Evolutionary conservation across 768 basidiomycete species (phyloP), one percentile per base, ranked within the genome.

Genomic region (Crepidotus variabilis): DNA sequence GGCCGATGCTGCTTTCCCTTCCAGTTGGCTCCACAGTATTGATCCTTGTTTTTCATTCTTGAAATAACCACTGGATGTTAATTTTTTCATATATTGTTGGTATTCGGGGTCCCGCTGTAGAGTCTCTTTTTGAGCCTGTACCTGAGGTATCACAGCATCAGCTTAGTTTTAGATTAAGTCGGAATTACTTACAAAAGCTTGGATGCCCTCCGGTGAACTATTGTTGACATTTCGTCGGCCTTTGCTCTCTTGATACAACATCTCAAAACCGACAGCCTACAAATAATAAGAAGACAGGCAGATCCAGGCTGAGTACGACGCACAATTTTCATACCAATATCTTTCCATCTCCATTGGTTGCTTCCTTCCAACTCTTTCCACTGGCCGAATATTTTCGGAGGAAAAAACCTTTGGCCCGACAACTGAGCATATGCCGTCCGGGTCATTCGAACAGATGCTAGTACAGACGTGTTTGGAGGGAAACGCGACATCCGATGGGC

Each of bases 241-340:
- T 69, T 89, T 87, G 57, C 83, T 88, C 67, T 94, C 94, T 67
- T 90, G 87, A 67, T 90, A 98, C 39, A 97, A 79, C 80, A 98
- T 99, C 74, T 99, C 97, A 59, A 98, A 98, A 1, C 97, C 97
- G 60, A 92, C 92, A 1, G 94, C 87, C 88, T 95, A 65, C 52
- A 49, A 64, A 23, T 51, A 50, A 20, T 55, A 45, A 61, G 32
- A 45, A 21, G 39, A 2, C 2, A 20, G 9, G 24, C 34, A 56
- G 24, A 11, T 22, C 43, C 7, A 7, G 28, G 28, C 24, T 13
- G 21, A 36, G 32, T 6, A 28, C 47, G 4, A 70, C 82, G 50
- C 58, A 91, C 94, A 52, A 98, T 86, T 76, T 98, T 98, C 86
- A 98, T 90, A 7, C 96, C 96, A 24, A 92, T 69, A 70, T 94